Conservation (phyloP, 108 stramenopile genomes). For the Cyclotella sp. region DNA sequence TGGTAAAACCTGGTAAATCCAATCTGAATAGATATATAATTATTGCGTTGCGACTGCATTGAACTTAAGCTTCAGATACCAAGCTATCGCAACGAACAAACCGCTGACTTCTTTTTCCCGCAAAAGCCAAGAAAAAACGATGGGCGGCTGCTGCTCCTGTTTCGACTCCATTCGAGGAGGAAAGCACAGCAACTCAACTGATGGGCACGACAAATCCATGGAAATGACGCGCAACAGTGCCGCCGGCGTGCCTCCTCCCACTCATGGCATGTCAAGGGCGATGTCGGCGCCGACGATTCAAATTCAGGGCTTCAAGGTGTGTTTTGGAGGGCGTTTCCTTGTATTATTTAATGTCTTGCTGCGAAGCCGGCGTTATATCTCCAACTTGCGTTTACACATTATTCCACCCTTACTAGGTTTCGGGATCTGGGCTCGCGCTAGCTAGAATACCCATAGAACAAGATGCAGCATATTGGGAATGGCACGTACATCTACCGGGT, state of each 20-base stretch:
- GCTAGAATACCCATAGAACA: slow-evolving; percentile 76
- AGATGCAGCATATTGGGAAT: slow-evolving; percentile 92
- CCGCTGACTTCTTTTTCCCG: too few species aligned
- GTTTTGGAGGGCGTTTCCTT: background rate
- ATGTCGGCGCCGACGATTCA: slow-evolving; percentile 70
- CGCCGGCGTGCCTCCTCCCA: slow-evolving; percentile 24
- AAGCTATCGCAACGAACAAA: too few species aligned
- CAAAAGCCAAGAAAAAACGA: slow-evolving; percentile 26
- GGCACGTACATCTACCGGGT: slow-evolving; percentile 60
- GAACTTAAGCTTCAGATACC: too few species aligned
- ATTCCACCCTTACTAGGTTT: slow-evolving; percentile 21
- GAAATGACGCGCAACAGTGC: slow-evolving; percentile 44
- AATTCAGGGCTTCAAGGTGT: slow-evolving; percentile 36
- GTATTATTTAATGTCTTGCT: background rate
- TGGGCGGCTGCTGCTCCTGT: slow-evolving; percentile 66
- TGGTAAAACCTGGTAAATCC: too few species aligned
- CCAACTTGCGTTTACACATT: background rate
- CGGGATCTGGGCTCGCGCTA: slow-evolving; percentile 74
- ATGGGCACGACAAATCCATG: slow-evolving; percentile 19
- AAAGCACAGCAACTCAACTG: slow-evolving; percentile 28
- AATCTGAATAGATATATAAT: too few species aligned
- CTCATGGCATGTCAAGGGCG: slow-evolving; percentile 41
- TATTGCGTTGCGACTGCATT: too few species aligned
- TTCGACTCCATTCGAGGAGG: slow-evolving; percentile 48
- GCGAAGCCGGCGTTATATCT: background rate